These are phyloP conservation scores for Syncephalastrum sp. DNA, from an alignment of 371 early-diverging fungal species.

Conservation along the genomic window DNA sequence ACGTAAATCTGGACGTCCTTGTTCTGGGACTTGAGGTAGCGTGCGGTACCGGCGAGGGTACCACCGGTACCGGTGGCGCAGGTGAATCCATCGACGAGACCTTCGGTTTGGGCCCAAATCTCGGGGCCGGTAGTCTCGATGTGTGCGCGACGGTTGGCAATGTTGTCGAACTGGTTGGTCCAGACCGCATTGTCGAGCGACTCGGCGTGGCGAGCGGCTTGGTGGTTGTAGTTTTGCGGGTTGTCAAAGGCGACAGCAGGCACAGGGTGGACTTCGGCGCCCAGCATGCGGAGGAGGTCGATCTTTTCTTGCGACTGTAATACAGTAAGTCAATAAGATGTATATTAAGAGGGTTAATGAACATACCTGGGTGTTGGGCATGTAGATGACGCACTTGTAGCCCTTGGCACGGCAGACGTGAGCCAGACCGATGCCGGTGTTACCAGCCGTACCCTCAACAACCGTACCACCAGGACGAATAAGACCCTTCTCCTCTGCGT, in stretches of 20 bases:
- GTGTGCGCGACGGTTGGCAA: conserved; percentile 87
- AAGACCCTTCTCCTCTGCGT: conserved; percentile 87
- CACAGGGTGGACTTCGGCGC: conserved; percentile 87
- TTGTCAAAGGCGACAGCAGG: conserved; percentile 91
- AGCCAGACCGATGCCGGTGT: conserved; percentile 96
- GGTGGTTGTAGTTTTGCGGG: conserved; percentile 94
- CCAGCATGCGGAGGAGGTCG: conserved; percentile 87
- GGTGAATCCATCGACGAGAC: conserved; percentile 82
- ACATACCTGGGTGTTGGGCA: conserved; percentile 92
- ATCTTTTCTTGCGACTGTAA: conserved; percentile 87
- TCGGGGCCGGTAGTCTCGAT: conserved; percentile 96
- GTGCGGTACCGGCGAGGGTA: conserved; percentile 84
- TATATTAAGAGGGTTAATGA: no score
- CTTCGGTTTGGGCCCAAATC: conserved; percentile 84
- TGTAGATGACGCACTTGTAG: conserved; percentile 94
- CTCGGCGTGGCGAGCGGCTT: conserved; percentile 87
- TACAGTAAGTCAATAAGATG: no score
- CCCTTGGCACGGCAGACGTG: conserved; percentile 95
- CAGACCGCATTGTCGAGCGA: conserved; percentile 83
- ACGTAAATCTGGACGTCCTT: conserved; percentile 74
- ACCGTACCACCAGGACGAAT: conserved; percentile 91
- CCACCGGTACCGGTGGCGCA: conserved; percentile 95
- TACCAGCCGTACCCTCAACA: conserved; percentile 96
- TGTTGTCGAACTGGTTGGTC: conserved; percentile 93
- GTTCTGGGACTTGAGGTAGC: conserved; percentile 76